These are phyloP conservation scores for Crocinoboletus sp. DNA, from an alignment of 1,284 basidiomycete genomes.

Conservation along the genomic window DNA sequence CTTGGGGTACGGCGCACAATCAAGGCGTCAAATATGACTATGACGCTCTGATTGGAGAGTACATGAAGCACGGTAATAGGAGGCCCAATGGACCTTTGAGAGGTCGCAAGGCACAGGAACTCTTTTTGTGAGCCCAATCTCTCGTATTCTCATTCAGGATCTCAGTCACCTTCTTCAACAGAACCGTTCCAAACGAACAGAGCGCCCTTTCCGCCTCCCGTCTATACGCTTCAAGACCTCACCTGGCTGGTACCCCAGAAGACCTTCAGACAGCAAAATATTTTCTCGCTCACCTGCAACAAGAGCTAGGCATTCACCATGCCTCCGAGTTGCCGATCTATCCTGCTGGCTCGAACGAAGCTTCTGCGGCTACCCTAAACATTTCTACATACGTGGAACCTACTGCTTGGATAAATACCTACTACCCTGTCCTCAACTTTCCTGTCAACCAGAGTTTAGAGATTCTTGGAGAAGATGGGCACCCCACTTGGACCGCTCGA, in stretches of 20 bases:
- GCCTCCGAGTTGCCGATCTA: slow-evolving; percentile 41
- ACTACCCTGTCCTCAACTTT: slow-evolving; percentile 65
- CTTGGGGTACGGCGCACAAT: slow-evolving; percentile 1
- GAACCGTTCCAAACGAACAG: slow-evolving; percentile 44
- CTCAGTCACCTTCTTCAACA: slow-evolving; percentile 17
- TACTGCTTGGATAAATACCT: slow-evolving; percentile 55
- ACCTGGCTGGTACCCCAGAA: slow-evolving; percentile 46
- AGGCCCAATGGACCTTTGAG: slow-evolving; percentile 16
- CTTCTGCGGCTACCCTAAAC: slow-evolving; percentile 43
- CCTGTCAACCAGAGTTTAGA: slow-evolving; percentile 48
- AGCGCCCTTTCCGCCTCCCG: slow-evolving; percentile 45
- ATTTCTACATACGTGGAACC: slow-evolving; percentile 39
- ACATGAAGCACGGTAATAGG: slow-evolving; percentile 16
- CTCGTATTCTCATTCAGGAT: background rate
- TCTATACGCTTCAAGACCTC: slow-evolving; percentile 45
- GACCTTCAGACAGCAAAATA: slow-evolving; percentile 49
- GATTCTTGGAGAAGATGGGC: slow-evolving; percentile 43
- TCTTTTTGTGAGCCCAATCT: slow-evolving; percentile 27
- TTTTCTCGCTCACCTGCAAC: slow-evolving; percentile 46
- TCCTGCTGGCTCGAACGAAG: slow-evolving; percentile 46
- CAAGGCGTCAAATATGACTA: slow-evolving; percentile 16
- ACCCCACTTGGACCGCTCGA: slow-evolving; percentile 48
- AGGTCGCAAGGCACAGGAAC: slow-evolving; percentile 23
- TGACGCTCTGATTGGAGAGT: slow-evolving; percentile 16
- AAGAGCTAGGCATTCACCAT: slow-evolving; percentile 39